These are phyloP conservation scores for Candida namnaoensis DNA, from an alignment of 805 yeast species.

Conservation along the genomic window DNA sequence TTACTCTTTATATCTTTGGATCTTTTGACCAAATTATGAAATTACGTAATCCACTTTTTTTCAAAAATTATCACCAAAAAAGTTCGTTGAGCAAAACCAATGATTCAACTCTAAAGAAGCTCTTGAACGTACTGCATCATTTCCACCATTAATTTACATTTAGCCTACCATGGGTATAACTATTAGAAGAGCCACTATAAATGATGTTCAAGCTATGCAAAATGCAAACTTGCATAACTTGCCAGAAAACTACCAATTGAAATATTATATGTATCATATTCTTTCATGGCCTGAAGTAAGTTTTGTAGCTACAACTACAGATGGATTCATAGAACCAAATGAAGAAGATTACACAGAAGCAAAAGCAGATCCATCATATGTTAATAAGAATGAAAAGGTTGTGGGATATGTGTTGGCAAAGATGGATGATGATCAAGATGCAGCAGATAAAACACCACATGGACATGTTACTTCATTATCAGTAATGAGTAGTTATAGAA, in stretches of 20 bases:
- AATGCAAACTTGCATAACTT: slow-evolving; percentile 85
- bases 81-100: too few relatives aligned
- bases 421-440: slow-evolving; percentile 90
- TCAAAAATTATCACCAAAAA: too few relatives aligned
- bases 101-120: too few relatives aligned
- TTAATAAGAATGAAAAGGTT: slow-evolving; percentile 62
- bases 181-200: slow-evolving; percentile 79
- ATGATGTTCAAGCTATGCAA: slow-evolving; percentile 91
- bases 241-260: slow-evolving; percentile 90
- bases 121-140: too few relatives aligned
- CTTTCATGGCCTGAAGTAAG: slow-evolving; percentile 97
- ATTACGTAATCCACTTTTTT: too few relatives aligned
- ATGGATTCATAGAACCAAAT: slow-evolving; percentile 20
- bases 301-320: slow-evolving; percentile 84
- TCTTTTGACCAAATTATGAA: too few relatives aligned
- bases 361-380: slow-evolving; percentile 59
- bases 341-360: slow-evolving; percentile 14
- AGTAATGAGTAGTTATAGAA: slow-evolving; percentile 91
- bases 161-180: slow-evolving; percentile 59
- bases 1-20: too few relatives aligned
- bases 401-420: slow-evolving; percentile 96
- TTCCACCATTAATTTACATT: not conserved
- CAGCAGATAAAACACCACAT: slow-evolving; percentile 61
- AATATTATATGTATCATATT: slow-evolving; percentile 89
- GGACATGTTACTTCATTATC: slow-evolving; percentile 93